Conservation (phyloP, 805 yeast genomes). For the Wickerhamomyces silvicola region DNA sequence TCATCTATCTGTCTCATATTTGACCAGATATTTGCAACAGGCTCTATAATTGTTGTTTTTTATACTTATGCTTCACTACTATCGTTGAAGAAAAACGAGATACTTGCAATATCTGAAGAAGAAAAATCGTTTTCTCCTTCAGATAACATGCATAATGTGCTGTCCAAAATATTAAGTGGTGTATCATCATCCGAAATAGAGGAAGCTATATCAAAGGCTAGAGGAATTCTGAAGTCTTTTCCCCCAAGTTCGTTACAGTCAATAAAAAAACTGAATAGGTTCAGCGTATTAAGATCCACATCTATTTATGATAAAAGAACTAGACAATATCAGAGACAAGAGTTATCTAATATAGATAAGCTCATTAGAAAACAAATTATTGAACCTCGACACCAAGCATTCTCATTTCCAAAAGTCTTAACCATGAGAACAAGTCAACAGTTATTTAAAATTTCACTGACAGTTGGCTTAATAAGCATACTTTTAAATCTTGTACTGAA, state of each 20-base stretch:
- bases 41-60: constrained; percentile 46
- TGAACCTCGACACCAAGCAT: too few relatives aligned
- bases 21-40: constrained; percentile 58
- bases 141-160: constrained; percentile 36
- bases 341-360: too few relatives aligned
- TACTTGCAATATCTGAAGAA: constrained; percentile 28
- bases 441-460: constrained; percentile 4
- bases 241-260: constrained; percentile 4
- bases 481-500: constrained; percentile 2
- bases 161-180: constrained; percentile 22
- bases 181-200: constrained; percentile 21
- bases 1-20: constrained; percentile 52
- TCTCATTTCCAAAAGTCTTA: neutral
- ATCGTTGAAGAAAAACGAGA: constrained; percentile 35
- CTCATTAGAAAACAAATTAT: too few relatives aligned
- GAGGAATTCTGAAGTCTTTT: constrained; percentile 3
- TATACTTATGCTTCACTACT: constrained; percentile 59
- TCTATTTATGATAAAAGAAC: too few relatives aligned
- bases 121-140: constrained; percentile 27
- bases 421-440: neutral
- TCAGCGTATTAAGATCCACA: constrained; percentile 24
- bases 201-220: constrained; percentile 22
- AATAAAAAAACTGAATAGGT: constrained; percentile 15
- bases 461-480: constrained; percentile 7
- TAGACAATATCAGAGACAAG: too few relatives aligned